Conservation (phyloP, 805 yeast genomes). For the Maudiozyma saulgeensis region DNA sequence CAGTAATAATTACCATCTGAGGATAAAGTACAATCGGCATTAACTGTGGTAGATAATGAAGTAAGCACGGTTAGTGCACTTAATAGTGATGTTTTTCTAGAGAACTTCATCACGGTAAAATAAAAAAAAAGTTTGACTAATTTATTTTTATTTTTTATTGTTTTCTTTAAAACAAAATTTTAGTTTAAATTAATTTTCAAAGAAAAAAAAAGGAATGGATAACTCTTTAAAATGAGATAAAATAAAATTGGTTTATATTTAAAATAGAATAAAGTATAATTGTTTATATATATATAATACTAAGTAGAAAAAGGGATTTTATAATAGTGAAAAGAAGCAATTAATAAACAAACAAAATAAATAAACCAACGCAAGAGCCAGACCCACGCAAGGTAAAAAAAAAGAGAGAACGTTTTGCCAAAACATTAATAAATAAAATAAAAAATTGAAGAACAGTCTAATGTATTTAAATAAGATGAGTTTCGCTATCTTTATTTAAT, state of each 20-base stretch:
- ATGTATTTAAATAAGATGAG: too few species aligned
- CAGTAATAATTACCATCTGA: conserved; percentile 78
- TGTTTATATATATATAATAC: not conserved
- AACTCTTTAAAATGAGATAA: conserved; percentile 6
- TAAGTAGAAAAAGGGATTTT: not conserved
- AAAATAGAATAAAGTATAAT: not conserved
- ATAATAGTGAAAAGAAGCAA: not conserved
- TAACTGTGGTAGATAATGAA: conserved; percentile 8
- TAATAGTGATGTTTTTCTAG: conserved; percentile 1
- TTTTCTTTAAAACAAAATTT: not conserved
- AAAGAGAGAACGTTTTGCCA: too few species aligned
- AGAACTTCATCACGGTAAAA: not conserved
- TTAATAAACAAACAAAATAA: not conserved
- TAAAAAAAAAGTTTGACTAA: too few species aligned
- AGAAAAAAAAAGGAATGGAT: conserved; percentile 12
- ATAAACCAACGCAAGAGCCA: too few species aligned
- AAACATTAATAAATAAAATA: too few species aligned
- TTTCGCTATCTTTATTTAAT: too few species aligned
- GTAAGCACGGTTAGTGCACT: conserved; percentile 3
- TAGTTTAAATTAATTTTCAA: not conserved
- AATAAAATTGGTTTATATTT: not conserved
- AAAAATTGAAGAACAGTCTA: too few species aligned
- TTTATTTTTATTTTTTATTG: not conserved
- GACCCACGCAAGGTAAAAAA: too few species aligned
- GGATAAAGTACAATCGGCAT: conserved; percentile 35